Conservation (phyloP, 2,329 filamentous ascomycete species). For the Rhinocladiella mackenziei region DNA sequence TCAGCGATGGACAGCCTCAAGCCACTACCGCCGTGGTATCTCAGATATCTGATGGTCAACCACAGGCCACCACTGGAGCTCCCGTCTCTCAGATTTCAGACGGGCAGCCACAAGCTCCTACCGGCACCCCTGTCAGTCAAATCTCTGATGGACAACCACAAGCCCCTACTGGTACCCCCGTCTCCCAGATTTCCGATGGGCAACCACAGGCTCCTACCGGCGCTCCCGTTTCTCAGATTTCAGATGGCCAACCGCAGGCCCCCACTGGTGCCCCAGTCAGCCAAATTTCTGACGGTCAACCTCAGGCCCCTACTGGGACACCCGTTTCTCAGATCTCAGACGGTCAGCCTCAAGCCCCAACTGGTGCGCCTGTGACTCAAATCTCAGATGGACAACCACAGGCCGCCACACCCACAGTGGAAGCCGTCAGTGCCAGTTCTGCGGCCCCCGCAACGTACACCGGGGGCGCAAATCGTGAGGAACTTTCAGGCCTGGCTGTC, state of each 20-base stretch:
- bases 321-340: constrained; percentile 19
- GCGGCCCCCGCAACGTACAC: constrained; percentile 20
- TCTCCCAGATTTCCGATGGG: constrained; percentile 34
- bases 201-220: constrained; percentile 32
- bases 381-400: constrained; percentile 35
- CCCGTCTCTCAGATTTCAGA: constrained; percentile 35
- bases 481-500: constrained; percentile 21
- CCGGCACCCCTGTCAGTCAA: constrained; percentile 16
- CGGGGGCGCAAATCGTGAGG: constrained; percentile 21
- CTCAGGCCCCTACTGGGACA: constrained; percentile 35
- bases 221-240: constrained; percentile 8
- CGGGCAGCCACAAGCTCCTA: constrained; percentile 35
- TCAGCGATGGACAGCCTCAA: constrained; percentile 12
- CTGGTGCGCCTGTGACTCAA: constrained; percentile 10
- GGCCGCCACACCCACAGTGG: constrained; percentile 29
- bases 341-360: constrained; percentile 36
- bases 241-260: constrained; percentile 24
- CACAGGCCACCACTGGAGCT: constrained; percentile 16
- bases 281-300: constrained; percentile 49
- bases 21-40: constrained; percentile 31
- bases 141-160: constrained; percentile 25
- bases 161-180: constrained; percentile 8
- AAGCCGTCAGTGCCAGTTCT: constrained; percentile 36
- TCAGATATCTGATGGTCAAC: constrained; percentile 32
- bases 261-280: constrained; percentile 24